Evolutionary conservation across 1,139 yeast genomes (phyloP), one percentile per base, ranked within the genome.

Genomic region (Debaryomyces sp.): DNA sequence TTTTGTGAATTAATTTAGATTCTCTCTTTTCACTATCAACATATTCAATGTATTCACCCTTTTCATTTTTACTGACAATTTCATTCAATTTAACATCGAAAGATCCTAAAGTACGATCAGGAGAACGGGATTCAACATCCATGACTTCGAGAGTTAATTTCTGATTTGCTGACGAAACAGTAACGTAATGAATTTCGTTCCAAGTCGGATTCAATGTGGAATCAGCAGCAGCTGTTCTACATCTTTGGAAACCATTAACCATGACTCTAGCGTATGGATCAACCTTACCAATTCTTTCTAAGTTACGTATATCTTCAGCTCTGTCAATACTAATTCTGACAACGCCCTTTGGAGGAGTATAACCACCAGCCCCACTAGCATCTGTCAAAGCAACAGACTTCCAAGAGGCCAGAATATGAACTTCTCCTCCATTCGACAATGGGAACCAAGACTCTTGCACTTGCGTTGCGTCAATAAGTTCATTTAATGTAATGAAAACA

Each of bases 291-390:
- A 94, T 79, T 49, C 83, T 85, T 66, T 92, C 97, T 68, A 91
- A 78, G 67, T 94, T 94, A 53, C 88, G 81, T 61, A 94, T 78
- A 52, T 84, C 86, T 50, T 78, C 80, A 40, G 95, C 97, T 53
- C 78, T 80, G 57, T 81, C 81, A 53, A 94, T 67, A 56, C 84
- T 80, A 47, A 94, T 77, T 62, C 98, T 84, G 12, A 92, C 77
- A 35, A 87, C 95, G 62, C 99, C 99, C 63, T 92, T 86, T 46
- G 99, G 99, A 52, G 92, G 92, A 26, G 90, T 82, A 70, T 90
- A 92, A 43, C 91, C 92, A 58, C 87, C 84, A 22, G 88, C 72
- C 56, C 90, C 91, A 46, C 83, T 73, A 12, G 85, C 81, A 41
- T 81, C 77, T 52, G 78, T 81, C 60, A 92, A 71, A 33, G 80